A percentile compares a stretch with the other conserved stretches of the same genome.
These are phyloP conservation scores for Ascochyta lentis DNA, from an alignment of 2,329 filamentous ascomycete species.

Conservation along the genomic window DNA sequence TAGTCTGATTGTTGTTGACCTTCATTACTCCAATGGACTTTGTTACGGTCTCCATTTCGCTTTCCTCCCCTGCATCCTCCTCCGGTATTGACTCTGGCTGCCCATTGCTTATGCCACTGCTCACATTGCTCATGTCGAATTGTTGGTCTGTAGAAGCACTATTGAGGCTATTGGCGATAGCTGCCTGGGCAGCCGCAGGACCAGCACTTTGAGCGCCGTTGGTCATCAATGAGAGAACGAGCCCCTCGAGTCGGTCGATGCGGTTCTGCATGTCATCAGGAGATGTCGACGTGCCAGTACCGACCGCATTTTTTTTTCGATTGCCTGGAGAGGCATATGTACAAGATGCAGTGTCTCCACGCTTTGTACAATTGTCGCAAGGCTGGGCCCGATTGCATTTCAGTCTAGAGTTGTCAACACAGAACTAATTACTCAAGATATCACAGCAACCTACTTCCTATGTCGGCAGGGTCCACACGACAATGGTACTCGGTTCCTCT, in stretches of 20 bases:
- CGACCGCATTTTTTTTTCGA: slow-evolving; percentile 71
- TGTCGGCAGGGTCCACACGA: slow-evolving; percentile 92
- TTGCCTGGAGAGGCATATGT: slow-evolving; percentile 75
- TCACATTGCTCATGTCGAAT: slow-evolving; percentile 62
- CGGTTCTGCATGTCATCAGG: slow-evolving; percentile 99
- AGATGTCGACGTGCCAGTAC: slow-evolving; percentile 64
- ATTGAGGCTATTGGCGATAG: slow-evolving; percentile 57
- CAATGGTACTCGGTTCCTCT: slow-evolving; percentile 88
- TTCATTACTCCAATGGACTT: slow-evolving; percentile 62
- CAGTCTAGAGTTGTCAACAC: slow-evolving; percentile 58
- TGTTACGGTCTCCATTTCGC: slow-evolving; percentile 65
- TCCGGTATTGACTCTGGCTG: slow-evolving; percentile 61
- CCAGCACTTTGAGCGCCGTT: slow-evolving; percentile 73
- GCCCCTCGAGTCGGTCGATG: slow-evolving; percentile 90
- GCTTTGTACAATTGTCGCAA: slow-evolving; percentile 93
- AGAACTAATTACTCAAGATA: slow-evolving; percentile 23
- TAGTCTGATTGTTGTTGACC: slow-evolving; percentile 56
- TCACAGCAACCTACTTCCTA: slow-evolving; percentile 72
- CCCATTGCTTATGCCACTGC: slow-evolving; percentile 62
- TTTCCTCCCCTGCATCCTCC: slow-evolving; percentile 63
- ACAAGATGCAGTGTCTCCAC: slow-evolving; percentile 80
- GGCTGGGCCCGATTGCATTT: slow-evolving; percentile 94
- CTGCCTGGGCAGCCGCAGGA: slow-evolving; percentile 65
- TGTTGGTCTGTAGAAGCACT: slow-evolving; percentile 48
- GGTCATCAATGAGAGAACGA: slow-evolving; percentile 94